These are phyloP conservation scores for Coemansia guatemalensis DNA, from an alignment of 192 early-diverging fungal species.

Conservation along the genomic window DNA sequence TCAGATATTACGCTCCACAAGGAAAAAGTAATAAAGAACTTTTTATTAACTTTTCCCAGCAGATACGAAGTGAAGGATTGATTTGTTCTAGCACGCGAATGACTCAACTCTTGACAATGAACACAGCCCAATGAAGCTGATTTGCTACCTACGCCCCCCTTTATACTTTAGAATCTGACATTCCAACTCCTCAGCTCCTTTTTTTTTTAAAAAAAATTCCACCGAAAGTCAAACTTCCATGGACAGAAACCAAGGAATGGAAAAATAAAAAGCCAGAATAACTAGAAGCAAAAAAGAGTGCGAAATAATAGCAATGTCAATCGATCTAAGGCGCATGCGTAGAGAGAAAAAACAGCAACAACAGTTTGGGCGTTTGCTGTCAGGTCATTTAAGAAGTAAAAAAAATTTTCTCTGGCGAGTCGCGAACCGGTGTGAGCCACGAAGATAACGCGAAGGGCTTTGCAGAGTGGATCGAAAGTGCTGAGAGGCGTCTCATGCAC, in stretches of 20 bases:
- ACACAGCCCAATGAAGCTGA: conserved; percentile 43
- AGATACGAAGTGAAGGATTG: conserved; percentile 9
- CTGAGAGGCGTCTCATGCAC: too few relatives aligned
- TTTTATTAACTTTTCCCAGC: too few relatives aligned
- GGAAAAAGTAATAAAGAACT: too few relatives aligned
- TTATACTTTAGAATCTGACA: background rate
- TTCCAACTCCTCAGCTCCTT: background rate
- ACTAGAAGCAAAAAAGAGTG: background rate
- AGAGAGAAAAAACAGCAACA: conserved; percentile 17
- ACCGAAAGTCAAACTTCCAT: background rate
- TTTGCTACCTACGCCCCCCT: conserved; percentile 35
- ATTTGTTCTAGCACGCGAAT: conserved; percentile 50
- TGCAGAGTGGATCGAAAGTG: too few relatives aligned
- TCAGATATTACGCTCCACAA: conserved; percentile 1
- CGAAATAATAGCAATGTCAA: conserved; percentile 45
- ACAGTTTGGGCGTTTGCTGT: conserved; percentile 1
- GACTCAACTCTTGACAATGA: conserved; percentile 55
- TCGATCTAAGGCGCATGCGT: conserved; percentile 52
- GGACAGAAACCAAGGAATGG: background rate
- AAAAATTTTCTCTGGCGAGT: conserved; percentile 7
- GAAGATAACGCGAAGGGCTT: too few relatives aligned
- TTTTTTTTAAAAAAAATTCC: background rate
- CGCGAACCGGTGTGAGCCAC: too few relatives aligned
- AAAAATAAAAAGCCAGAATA: too few relatives aligned
- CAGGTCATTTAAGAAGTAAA: background rate